Conservation (phyloP, 495 filamentous ascomycete species). For the Penicillium egyptiacum region DNA sequence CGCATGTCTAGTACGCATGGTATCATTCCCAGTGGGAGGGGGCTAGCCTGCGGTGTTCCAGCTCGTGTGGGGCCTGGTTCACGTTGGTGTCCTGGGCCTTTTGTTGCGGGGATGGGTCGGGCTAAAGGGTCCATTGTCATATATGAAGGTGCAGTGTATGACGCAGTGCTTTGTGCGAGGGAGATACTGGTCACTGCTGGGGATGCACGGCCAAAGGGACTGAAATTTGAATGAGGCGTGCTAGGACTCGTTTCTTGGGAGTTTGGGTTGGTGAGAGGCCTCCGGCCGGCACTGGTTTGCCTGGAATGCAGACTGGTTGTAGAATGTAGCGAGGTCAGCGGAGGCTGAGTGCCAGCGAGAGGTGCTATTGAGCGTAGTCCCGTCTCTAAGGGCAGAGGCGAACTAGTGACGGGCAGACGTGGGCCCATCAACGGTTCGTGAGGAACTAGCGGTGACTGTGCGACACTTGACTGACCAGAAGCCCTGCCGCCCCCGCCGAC, state of each 20-base stretch:
- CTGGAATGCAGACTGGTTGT: constrained; percentile 46
- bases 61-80: constrained; percentile 41
- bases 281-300: constrained; percentile 42
- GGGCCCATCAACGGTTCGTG: constrained; percentile 35
- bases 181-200: constrained; percentile 37
- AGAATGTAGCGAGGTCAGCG: constrained; percentile 37
- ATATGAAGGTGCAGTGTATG: constrained; percentile 26
- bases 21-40: constrained; percentile 52
- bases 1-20: constrained; percentile 68
- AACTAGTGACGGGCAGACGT: constrained; percentile 29
- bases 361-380: constrained; percentile 30
- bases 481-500: constrained; percentile 36
- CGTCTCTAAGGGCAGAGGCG: constrained; percentile 33
- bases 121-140: constrained; percentile 30
- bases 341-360: constrained; percentile 32
- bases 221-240: constrained; percentile 52
- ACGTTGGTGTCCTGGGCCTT: constrained; percentile 31
- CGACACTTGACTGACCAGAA: constrained; percentile 44
- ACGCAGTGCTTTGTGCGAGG: constrained; percentile 19
- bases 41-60: constrained; percentile 36
- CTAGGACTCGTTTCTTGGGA: constrained; percentile 59
- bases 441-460: constrained; percentile 48
- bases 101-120: constrained; percentile 27
- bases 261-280: constrained; percentile 34
- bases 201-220: constrained; percentile 49